Evolutionary conservation across 306 rosid genomes (phyloP).

Genomic region (Rosa rugosa): DNA sequence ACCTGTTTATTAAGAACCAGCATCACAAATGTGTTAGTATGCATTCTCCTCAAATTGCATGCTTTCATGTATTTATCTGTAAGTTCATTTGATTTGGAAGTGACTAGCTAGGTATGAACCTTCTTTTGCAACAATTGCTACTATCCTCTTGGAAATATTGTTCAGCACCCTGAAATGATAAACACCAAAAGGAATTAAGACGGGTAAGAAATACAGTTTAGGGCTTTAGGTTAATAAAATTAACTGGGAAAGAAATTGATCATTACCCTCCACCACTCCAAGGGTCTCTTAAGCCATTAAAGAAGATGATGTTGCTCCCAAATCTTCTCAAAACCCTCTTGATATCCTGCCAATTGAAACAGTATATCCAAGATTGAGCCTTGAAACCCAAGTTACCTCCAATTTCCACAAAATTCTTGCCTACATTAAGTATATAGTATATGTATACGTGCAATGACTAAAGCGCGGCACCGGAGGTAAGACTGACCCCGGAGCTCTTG

Average conservation of each 20-base stretch:
- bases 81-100: background rate
- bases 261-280: constrained; percentile 99
- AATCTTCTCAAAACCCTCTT: constrained; percentile 56
- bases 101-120: constrained; percentile 33
- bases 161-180: constrained; percentile 59
- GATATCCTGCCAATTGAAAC: constrained; percentile 43
- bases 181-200: background rate
- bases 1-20: constrained; percentile 40
- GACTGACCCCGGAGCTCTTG: no score
- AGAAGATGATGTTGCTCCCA: constrained; percentile 84
- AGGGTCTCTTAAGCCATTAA: constrained; percentile 92
- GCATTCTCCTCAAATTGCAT: background rate
- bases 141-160: constrained; percentile 54
- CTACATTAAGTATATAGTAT: background rate
- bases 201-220: background rate
- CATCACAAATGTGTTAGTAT: background rate
- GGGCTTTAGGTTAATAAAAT: background rate
- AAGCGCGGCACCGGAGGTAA: no score
- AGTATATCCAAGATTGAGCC: background rate
- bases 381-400: background rate
- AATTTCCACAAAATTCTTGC: background rate
- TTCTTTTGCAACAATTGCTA: constrained; percentile 76
- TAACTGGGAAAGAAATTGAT: background rate
- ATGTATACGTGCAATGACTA: no score
- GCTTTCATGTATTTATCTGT: background rate